Base-by-base conservation (phyloP, 2,329 filamentous ascomycete species). In the Paracorniculantispora psalliotae region DNA sequence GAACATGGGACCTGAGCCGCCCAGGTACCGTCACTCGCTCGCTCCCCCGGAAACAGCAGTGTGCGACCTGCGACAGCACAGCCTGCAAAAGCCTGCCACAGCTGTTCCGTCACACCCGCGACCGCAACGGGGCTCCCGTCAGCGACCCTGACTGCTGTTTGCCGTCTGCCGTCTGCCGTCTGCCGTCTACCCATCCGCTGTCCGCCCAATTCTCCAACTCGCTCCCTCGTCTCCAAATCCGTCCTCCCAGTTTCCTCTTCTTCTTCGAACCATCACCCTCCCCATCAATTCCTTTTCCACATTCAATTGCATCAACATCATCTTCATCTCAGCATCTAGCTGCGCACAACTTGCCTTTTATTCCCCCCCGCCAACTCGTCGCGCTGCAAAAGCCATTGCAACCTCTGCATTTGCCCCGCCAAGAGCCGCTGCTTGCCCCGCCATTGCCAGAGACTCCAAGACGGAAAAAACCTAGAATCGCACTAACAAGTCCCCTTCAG, bases 401-500 rank as follows among this genome's bases (percentile, higher is more conserved):
- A 25, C 23, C 15, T 33, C n/a, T 57, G 23, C 23, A 49, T 33
- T 15, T 57, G 46, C 54, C 54, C 54, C 54, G 54, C 54, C 54
- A 57, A 50, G 39, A 33, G 21, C 9, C 23, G 28, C 23, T 33
- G 17, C 25, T 44, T 57, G 46, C 54, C 54, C 54, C 54, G 44
- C 54, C 54, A 57, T 43, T 47, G 53, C 53, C 30, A 30, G 23
- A 48, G 26, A 56, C 30, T 48, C 26, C 30, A 48, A 39, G 37
- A 48, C 30, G n/a, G n/a, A n/a, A n/a, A n/a, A n/a, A n/a, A n/a
- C n/a, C n/a, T n/a, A 56, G 43, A 39, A 56, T 35, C 52, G n/a
- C 30, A 56, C 53, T 56, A 56, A 55, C 41, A 39, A 46, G 43
- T 26, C 35, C n/a, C 37, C 37, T 48, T 30, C 53, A 56, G 50